Conservation (phyloP, 1,284 basidiomycete genomes). For the Pseudozyma sp. region DNA sequence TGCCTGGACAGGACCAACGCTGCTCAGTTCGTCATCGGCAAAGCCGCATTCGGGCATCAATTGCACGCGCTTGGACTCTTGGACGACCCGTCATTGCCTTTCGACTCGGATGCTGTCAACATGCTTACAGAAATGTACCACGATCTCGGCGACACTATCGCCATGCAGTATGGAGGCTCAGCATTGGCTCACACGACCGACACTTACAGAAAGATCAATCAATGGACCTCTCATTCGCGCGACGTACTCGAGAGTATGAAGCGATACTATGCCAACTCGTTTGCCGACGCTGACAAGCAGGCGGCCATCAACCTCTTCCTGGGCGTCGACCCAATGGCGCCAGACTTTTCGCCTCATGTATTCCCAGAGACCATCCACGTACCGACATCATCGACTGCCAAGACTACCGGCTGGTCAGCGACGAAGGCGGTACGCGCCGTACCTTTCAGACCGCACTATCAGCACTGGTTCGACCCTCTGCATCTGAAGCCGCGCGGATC, state of each 20-base stretch:
- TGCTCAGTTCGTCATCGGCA: conserved; percentile 97
- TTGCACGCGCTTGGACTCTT: conserved; percentile 85
- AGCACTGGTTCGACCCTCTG: conserved; percentile 55
- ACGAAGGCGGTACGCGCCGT: conserved; percentile 23
- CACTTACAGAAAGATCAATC: conserved; percentile 89
- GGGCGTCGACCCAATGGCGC: conserved; percentile 74
- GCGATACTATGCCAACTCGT: conserved; percentile 94
- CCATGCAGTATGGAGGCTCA: conserved; percentile 80
- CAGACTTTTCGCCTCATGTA: conserved; percentile 38
- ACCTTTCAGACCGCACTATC: conserved; percentile 52
- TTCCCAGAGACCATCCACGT: conserved; percentile 29
- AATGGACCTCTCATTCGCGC: conserved; percentile 97
- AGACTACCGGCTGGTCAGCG: background rate
- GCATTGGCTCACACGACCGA: conserved; percentile 97
- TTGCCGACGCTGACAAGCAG: conserved; percentile 92
- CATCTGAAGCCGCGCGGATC: conserved; percentile 42
- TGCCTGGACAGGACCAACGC: conserved; percentile 95
- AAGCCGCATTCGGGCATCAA: conserved; percentile 93
- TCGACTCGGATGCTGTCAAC: conserved; percentile 95
- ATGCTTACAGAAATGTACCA: conserved; percentile 99
- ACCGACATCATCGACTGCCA: background rate
- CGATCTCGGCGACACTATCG: conserved; percentile 76
- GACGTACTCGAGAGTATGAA: conserved; percentile 97
- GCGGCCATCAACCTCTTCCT: conserved; percentile 96
- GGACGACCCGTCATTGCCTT: conserved; percentile 83